These are phyloP conservation scores for Zoysia japonica DNA, from an alignment of 176 grass and related monocot species.

Conservation along the genomic window DNA sequence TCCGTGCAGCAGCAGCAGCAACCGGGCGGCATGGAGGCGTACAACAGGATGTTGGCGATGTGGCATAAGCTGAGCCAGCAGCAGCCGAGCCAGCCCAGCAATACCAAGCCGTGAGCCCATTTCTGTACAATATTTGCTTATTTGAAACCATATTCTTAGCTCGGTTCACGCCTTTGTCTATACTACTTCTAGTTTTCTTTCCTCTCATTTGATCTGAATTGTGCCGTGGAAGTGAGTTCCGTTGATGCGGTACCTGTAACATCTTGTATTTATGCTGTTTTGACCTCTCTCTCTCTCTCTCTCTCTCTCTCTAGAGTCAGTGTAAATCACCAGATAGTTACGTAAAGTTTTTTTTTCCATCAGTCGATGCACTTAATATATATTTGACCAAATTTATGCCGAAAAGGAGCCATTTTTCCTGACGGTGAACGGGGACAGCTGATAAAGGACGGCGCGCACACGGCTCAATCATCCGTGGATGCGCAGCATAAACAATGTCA, in stretches of 20 bases:
- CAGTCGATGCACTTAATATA: no score
- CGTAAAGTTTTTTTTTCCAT: no score
- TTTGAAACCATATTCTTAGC: background rate
- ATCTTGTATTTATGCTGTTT: no score
- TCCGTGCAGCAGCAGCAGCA: constrained; percentile 30
- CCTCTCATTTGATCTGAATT: background rate
- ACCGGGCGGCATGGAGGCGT: constrained; percentile 67
- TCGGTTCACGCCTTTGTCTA: background rate
- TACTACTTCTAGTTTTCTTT: no score
- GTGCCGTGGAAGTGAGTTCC: background rate
- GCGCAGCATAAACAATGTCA: background rate
- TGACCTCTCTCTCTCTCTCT: no score
- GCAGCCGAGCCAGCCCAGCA: constrained; percentile 38
- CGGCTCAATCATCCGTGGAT: background rate
- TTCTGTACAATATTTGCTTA: background rate
- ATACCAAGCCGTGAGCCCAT: constrained; percentile 39
- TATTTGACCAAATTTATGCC: background rate
- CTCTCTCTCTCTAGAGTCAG: no score
- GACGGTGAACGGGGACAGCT: background rate
- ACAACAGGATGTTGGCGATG: constrained; percentile 62
- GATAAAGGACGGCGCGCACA: background rate
- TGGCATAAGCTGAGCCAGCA: constrained; percentile 58
- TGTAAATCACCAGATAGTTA: no score
- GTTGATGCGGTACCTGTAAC: background rate
- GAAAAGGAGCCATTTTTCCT: background rate